Evolutionary conservation across 1,139 yeast genomes (phyloP).

Genomic region (Suhomyces choctaworum): DNA sequence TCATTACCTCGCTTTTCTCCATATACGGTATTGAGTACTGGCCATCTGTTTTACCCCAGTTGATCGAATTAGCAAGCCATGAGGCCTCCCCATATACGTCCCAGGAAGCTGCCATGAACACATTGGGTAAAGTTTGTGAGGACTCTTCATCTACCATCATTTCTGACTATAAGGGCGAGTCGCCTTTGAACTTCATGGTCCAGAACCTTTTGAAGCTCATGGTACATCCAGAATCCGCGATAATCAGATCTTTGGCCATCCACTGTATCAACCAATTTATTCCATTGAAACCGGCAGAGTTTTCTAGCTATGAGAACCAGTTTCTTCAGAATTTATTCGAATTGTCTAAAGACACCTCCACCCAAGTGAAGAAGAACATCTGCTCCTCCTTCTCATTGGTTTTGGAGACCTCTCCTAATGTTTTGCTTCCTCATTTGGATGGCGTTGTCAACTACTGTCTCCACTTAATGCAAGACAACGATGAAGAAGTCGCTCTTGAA

Average conservation of each 20-base stretch:
- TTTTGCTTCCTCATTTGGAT: constrained; percentile 72
- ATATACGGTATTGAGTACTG: constrained; percentile 70
- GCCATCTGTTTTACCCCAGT: constrained; percentile 72
- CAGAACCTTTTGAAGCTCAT: constrained; percentile 61
- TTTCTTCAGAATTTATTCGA: constrained; percentile 64
- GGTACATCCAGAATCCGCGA: constrained; percentile 36
- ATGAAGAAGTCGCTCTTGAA: constrained; percentile 80
- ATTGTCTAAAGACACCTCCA: constrained; percentile 59
- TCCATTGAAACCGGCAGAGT: constrained; percentile 63
- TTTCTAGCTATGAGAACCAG: constrained; percentile 64
- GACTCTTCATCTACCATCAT: constrained; percentile 46
- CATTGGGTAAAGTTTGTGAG: constrained; percentile 55
- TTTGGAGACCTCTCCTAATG: constrained; percentile 78
- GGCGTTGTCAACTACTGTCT: constrained; percentile 85
- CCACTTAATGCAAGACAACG: constrained; percentile 69
- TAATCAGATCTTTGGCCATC: constrained; percentile 63
- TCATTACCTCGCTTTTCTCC: constrained; percentile 77
- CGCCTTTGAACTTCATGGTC: constrained; percentile 69
- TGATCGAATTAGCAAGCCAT: constrained; percentile 54
- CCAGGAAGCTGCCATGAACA: constrained; percentile 74
- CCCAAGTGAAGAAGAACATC: constrained; percentile 68
- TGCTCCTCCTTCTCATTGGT: constrained; percentile 77
- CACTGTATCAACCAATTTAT: constrained; percentile 79
- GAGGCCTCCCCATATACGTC: constrained; percentile 30
- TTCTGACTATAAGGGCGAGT: constrained; percentile 76